phyloP scores from a whole-genome alignment of 495 filamentous ascomycete genomes.

The Massariosphaeria phaeospora region DNA sequence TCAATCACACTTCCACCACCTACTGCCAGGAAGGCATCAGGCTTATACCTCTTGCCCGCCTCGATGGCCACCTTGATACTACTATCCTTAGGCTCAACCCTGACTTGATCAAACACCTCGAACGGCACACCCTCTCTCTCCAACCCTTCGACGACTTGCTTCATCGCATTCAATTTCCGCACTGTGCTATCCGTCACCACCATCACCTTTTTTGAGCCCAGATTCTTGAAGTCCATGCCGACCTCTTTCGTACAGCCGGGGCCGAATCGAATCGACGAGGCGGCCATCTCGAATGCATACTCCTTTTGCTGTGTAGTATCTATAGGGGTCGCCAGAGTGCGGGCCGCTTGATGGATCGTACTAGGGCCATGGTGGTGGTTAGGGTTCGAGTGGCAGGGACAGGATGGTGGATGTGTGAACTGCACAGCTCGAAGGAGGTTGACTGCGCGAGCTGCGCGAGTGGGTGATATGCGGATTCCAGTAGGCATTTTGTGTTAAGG shows the following conservation, averaged over 20 bases:
- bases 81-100: slow-evolving; percentile 88
- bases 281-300: slow-evolving; percentile 98
- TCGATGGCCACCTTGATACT: slow-evolving; percentile 83
- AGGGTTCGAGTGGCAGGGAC: slow-evolving; percentile 89
- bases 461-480: slow-evolving; percentile 35
- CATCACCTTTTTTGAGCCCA: slow-evolving; percentile 78
- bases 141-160: slow-evolving; percentile 71
- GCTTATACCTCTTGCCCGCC: slow-evolving; percentile 69
- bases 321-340: slow-evolving; percentile 66
- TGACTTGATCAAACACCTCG: slow-evolving; percentile 69
- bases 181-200: slow-evolving; percentile 87
- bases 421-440: slow-evolving; percentile 83
- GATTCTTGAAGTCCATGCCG: slow-evolving; percentile 96
- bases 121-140: slow-evolving; percentile 71
- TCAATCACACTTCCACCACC: slow-evolving; percentile 77
- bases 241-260: slow-evolving; percentile 92
- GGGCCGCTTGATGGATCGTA: slow-evolving; percentile 51
- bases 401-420: slow-evolving; percentile 80
- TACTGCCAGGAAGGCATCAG: slow-evolving; percentile 89
- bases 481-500: slow-evolving; percentile 2
- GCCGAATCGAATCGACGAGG: slow-evolving; percentile 88
- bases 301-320: slow-evolving; percentile 74
- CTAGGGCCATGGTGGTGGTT: slow-evolving; percentile 54
- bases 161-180: slow-evolving; percentile 74
- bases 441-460: slow-evolving; percentile 70